Evolutionary conservation across 1,284 basidiomycete genomes (phyloP).

Genomic region (Entoloma clypeatum): DNA sequence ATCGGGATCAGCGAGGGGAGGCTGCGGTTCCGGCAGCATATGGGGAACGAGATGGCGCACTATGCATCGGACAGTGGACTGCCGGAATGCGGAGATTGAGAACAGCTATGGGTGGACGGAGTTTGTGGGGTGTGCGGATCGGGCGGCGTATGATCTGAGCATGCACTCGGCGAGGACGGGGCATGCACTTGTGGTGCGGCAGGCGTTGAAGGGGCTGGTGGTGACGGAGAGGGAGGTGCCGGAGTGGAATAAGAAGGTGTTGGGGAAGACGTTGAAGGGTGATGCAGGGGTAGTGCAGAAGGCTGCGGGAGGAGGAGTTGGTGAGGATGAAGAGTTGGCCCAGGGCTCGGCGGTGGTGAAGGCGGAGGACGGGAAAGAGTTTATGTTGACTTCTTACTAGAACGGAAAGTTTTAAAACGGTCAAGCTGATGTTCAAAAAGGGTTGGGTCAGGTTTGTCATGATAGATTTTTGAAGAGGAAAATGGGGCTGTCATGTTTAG

Average conservation of each 20-base stretch:
- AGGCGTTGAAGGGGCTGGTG: conserved; percentile 77
- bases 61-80: conserved; percentile 97
- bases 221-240: conserved; percentile 60
- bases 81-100: conserved; percentile 98
- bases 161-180: conserved; percentile 64
- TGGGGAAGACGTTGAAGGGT: conserved; percentile 89
- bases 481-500: too few relatives aligned
- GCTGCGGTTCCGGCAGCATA: conserved; percentile 93
- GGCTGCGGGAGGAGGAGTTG: too few relatives aligned
- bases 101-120: conserved; percentile 96
- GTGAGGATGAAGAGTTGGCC: too few relatives aligned
- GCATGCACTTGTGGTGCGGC: conserved; percentile 73
- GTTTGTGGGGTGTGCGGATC: conserved; percentile 97
- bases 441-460: too few relatives aligned
- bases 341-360: too few relatives aligned
- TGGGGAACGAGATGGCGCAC: conserved; percentile 95
- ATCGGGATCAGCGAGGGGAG: conserved; percentile 86
- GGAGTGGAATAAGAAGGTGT: too few relatives aligned
- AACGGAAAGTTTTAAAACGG: conserved; percentile 85
- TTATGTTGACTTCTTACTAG: conserved; percentile 69
- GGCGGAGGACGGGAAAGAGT: too few relatives aligned
- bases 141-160: too few relatives aligned
- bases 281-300: conserved; percentile 75
- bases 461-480: too few relatives aligned
- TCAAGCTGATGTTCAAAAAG: too few relatives aligned